Percentiles rank a stretch among this genome's conserved stretches.
Evolutionary conservation across 345 rosid species (phyloP).

Genomic region (Eucalyptus polybractea): DNA sequence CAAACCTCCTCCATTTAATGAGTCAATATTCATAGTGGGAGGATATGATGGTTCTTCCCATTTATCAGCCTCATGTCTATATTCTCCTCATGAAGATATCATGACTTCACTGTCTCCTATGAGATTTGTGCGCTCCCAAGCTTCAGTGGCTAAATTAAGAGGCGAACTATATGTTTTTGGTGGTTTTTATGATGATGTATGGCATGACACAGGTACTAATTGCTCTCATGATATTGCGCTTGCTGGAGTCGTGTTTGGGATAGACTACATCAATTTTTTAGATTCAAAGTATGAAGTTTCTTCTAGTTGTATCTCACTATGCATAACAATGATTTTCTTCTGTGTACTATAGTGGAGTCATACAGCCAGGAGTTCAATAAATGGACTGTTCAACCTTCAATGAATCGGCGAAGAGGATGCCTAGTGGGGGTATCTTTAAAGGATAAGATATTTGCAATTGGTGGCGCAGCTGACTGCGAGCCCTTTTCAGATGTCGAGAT

Average conservation of each 20-base stretch:
- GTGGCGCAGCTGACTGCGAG: conserved; percentile 13
- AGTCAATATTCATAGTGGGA: conserved; percentile 12
- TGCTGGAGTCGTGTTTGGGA: background rate
- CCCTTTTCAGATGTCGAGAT: conserved; percentile 22
- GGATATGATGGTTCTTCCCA: conserved; percentile 23
- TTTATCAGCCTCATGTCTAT: conserved; percentile 11
- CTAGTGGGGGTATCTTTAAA: conserved; percentile 11
- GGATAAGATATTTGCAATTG: conserved; percentile 15
- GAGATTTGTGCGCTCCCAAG: conserved; percentile 6
- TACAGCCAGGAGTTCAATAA: conserved; percentile 4
- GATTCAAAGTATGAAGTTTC: background rate
- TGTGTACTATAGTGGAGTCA: background rate
- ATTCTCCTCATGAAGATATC: conserved; percentile 6
- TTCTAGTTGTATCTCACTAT: background rate
- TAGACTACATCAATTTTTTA: background rate
- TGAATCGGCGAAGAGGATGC: conserved; percentile 10
- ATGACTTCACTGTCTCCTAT: conserved; percentile 5
- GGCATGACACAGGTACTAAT: conserved; percentile 16
- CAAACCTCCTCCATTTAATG: background rate
- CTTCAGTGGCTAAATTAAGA: conserved; percentile 8
- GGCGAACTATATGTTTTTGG: conserved; percentile 17
- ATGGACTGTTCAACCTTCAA: conserved; percentile 18
- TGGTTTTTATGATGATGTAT: conserved; percentile 12
- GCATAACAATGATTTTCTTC: background rate
- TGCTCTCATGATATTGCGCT: background rate